Percentiles rank a stretch among this genome's conserved stretches.
Conservation (phyloP, 768 basidiomycete species). For the Tubosaeta sp. region DNA sequence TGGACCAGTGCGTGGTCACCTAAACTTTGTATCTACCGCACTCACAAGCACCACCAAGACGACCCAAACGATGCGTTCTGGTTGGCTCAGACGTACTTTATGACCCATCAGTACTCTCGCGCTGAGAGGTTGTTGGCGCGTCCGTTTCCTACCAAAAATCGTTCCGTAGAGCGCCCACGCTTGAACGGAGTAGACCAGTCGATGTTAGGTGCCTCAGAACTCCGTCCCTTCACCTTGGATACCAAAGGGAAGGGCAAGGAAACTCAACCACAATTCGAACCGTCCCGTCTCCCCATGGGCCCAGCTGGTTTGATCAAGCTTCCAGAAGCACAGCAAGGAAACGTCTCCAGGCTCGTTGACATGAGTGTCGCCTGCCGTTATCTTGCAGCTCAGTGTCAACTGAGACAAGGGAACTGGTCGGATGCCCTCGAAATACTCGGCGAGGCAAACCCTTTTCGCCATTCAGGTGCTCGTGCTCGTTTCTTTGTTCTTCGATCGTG, state of each 20-base stretch:
- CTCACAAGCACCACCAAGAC: conserved; percentile 40
- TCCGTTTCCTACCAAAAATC: conserved; percentile 63
- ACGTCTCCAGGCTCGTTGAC: conserved; percentile 78
- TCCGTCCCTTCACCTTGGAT: conserved; percentile 38
- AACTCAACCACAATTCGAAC: conserved; percentile 32
- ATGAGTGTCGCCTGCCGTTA: conserved; percentile 96
- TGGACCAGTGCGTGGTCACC: conserved; percentile 78
- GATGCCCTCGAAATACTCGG: conserved; percentile 93
- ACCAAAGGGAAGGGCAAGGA: conserved; percentile 66
- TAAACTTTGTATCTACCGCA: conserved; percentile 7
- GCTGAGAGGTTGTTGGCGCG: conserved; percentile 88
- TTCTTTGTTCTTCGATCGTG: background rate
- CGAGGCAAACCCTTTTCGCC: conserved; percentile 83
- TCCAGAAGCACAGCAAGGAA: conserved; percentile 58
- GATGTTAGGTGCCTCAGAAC: conserved; percentile 27
- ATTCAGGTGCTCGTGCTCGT: conserved; percentile 45
- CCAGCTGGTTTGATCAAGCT: conserved; percentile 69
- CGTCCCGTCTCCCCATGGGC: conserved; percentile 63
- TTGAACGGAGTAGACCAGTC: conserved; percentile 20
- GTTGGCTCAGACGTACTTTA: conserved; percentile 97
- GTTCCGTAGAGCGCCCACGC: conserved; percentile 33
- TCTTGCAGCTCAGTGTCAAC: conserved; percentile 92
- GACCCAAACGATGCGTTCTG: conserved; percentile 99
- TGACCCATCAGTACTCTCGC: conserved; percentile 91
- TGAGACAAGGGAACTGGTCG: conserved; percentile 86